Evolutionary conservation across 306 rosid genomes (phyloP).

Genomic region (Coriaria nepalensis): DNA sequence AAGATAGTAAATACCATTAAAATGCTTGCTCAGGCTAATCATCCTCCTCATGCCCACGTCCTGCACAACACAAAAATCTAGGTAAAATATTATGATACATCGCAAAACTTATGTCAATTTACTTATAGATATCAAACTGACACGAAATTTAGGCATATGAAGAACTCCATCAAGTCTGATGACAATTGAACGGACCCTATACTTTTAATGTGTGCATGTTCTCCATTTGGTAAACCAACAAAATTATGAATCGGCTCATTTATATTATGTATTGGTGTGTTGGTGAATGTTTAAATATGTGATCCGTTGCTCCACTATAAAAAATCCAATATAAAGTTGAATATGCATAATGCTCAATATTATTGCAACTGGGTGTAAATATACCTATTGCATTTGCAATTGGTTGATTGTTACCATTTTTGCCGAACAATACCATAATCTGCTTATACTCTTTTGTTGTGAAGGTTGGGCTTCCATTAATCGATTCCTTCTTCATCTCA

Average conservation of each 20-base stretch:
- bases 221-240: slow-evolving; percentile 1
- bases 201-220: background rate
- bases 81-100: no score
- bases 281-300: background rate
- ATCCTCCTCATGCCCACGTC: no score
- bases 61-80: no score
- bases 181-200: background rate
- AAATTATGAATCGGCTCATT: background rate
- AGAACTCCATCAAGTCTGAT: background rate
- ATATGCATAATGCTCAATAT: background rate
- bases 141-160: background rate
- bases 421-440: background rate
- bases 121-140: slow-evolving; percentile 5
- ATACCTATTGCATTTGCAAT: background rate
- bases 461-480: background rate
- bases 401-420: background rate
- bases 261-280: background rate
- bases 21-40: slow-evolving; percentile 10
- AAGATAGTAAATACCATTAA: background rate
- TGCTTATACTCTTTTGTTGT: background rate
- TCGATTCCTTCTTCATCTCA: background rate
- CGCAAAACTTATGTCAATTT: background rate
- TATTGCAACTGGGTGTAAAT: background rate
- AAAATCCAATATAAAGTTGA: background rate
- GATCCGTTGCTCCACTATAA: background rate